Base-by-base conservation (phyloP, 805 yeast genomes). In the Saccharomyces eubayanus region DNA sequence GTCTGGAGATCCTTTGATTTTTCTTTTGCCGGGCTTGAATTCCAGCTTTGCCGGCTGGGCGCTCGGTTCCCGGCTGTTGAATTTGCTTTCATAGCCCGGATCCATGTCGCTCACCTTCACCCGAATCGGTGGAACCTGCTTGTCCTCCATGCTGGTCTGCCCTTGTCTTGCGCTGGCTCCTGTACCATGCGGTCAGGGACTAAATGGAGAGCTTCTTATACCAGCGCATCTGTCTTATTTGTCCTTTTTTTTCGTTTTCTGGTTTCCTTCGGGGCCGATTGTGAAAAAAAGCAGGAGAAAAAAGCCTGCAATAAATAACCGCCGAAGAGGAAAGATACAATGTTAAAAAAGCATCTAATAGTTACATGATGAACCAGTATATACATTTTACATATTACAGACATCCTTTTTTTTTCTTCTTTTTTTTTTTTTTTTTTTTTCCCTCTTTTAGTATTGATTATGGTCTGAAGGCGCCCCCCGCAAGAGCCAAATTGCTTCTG, bases 401-500 rank as follows among this genome's bases (percentile, higher is more conserved):
- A n/a, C 24, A 36, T 36, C 12, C 21, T 36, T 6, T 28, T 28
- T 28, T 8, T 28, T 24, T 45, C 21, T 10, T 6, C 24, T 9
- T 16, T 36, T 11, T 8, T 28, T 24, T 45, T 6, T 11, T 9
- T 16, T 36, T 29, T 31, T 20, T n/a, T 29, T 8, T 28, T 24
- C 21, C 21, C 6, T 6, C 24, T 9, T 16, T 36, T 11, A 10
- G 21, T 16, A 11, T 36, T 30, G 21, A 16, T 62, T 56, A 74
- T 31, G 79, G 82, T 58, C 72, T 70, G 62, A 86, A 89, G 2
- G 94, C 94, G 51, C 99, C 98, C 28, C 89, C 97, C 0, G 97
- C 96, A 40, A 94, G 76, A 62, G 96, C 91, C 60, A 94, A 72
- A 72, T 94, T 94, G 56, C 96, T 77, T 68, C 96, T 77, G 1